Conservation (phyloP, 495 filamentous ascomycete species). For the Talaromyces stipitatus region DNA sequence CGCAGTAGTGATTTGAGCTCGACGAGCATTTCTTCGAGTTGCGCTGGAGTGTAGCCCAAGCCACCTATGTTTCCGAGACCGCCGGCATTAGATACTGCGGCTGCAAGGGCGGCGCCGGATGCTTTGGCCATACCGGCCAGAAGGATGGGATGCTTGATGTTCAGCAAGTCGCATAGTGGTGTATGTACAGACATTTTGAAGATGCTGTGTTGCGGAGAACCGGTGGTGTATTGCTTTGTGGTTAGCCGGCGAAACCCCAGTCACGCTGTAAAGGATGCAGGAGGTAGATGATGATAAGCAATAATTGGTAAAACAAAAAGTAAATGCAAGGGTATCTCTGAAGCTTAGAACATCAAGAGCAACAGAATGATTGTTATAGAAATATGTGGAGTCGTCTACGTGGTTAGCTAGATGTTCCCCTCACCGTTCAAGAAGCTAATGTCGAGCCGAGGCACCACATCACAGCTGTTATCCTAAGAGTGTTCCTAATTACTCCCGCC, state of each 20-base stretch:
- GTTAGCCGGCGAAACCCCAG: not conserved
- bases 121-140: slow-evolving; percentile 86
- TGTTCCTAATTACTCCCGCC: not conserved
- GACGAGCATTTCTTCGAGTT: slow-evolving; percentile 71
- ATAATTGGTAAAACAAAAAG: not conserved
- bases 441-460: not conserved
- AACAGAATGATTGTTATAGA: not conserved
- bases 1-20: slow-evolving; percentile 68
- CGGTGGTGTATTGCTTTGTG: not conserved
- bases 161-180: slow-evolving; percentile 64
- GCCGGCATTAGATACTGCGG: slow-evolving; percentile 82
- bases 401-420: slow-evolving; percentile 1
- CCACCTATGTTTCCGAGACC: slow-evolving; percentile 81
- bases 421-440: not conserved
- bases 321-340: not conserved
- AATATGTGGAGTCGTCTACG: not conserved
- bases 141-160: slow-evolving; percentile 74
- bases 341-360: not conserved
- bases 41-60: slow-evolving; percentile 72
- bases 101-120: slow-evolving; percentile 67
- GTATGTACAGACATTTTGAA: slow-evolving; percentile 49
- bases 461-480: not conserved
- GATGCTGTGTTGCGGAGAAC: not conserved
- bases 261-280: not conserved
- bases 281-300: not conserved